Evolutionary conservation across 257 asterid species (phyloP).

Genomic region (Plectranthus barbatus): DNA sequence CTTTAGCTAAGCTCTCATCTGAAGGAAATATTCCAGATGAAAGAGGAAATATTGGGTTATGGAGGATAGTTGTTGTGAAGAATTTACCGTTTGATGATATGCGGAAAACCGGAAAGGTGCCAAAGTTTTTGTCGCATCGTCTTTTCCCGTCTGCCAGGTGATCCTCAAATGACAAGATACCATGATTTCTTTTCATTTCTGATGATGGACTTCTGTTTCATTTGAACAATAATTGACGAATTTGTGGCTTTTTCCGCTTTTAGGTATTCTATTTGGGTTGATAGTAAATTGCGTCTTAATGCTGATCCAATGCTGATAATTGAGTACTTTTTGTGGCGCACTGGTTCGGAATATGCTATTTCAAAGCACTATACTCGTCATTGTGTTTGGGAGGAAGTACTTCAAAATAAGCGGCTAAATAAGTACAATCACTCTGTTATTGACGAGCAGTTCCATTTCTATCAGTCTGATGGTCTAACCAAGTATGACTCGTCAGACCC

Average conservation of each 20-base stretch:
- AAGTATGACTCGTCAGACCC: slow-evolving; percentile 72
- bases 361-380: slow-evolving; percentile 87
- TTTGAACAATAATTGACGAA: slow-evolving; percentile 6
- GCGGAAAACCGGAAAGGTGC: slow-evolving; percentile 94
- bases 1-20: slow-evolving; percentile 49
- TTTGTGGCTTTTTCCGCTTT: slow-evolving; percentile 7
- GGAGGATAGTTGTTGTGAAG: slow-evolving; percentile 70
- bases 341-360: slow-evolving; percentile 77
- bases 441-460: slow-evolving; percentile 71
- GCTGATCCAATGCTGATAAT: slow-evolving; percentile 81
- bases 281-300: slow-evolving; percentile 83
- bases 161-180: slow-evolving; percentile 19
- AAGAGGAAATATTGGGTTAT: slow-evolving; percentile 64
- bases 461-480: slow-evolving; percentile 80
- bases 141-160: slow-evolving; percentile 95
- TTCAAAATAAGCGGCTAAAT: slow-evolving; percentile 80
- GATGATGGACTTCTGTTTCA: background rate
- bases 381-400: slow-evolving; percentile 94
- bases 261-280: slow-evolving; percentile 95
- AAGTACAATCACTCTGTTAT: slow-evolving; percentile 77
- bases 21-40: slow-evolving; percentile 76
- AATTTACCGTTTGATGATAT: slow-evolving; percentile 72
- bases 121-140: slow-evolving; percentile 78
- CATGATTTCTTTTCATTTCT: slow-evolving; percentile 7
- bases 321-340: slow-evolving; percentile 77